Evolutionary conservation across 1,139 yeast genomes (phyloP).

Genomic region (Pichia sp.): DNA sequence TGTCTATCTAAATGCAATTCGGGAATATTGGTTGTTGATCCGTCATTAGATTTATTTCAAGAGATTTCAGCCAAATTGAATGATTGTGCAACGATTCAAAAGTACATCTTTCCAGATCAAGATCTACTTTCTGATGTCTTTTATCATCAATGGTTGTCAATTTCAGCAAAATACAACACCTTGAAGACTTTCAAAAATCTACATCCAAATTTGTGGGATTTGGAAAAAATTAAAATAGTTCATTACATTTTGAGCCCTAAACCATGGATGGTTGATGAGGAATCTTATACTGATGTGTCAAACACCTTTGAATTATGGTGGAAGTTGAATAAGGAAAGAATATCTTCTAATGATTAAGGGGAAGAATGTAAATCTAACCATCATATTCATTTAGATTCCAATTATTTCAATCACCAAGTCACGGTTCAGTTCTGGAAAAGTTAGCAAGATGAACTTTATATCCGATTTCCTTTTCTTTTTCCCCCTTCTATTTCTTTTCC

Average conservation of each 20-base stretch:
- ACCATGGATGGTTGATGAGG: conserved; percentile 41
- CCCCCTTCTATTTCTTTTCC: no score
- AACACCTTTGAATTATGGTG: conserved; percentile 34
- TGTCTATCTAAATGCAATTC: conserved; percentile 46
- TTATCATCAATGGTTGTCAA: conserved; percentile 37
- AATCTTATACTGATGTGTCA: conserved; percentile 21
- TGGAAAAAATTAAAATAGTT: conserved; percentile 38
- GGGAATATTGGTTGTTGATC: conserved; percentile 42
- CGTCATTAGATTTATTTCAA: conserved; percentile 29
- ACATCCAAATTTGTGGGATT: conserved; percentile 39
- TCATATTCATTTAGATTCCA: no score
- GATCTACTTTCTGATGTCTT: conserved; percentile 46
- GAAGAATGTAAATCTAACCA: no score
- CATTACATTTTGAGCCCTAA: conserved; percentile 49
- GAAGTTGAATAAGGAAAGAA: conserved; percentile 31
- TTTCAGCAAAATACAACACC: conserved; percentile 45
- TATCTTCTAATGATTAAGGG: conserved; percentile 4
- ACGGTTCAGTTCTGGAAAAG: no score
- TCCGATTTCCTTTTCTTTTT: no score
- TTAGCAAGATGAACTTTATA: no score
- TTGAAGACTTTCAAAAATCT: conserved; percentile 38
- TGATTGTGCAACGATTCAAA: conserved; percentile 27
- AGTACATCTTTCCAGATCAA: conserved; percentile 49
- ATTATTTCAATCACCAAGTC: no score
- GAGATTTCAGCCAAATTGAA: conserved; percentile 31